Evolutionary conservation across 1,284 basidiomycete species (phyloP).

Genomic region (Cerrena zonata): DNA sequence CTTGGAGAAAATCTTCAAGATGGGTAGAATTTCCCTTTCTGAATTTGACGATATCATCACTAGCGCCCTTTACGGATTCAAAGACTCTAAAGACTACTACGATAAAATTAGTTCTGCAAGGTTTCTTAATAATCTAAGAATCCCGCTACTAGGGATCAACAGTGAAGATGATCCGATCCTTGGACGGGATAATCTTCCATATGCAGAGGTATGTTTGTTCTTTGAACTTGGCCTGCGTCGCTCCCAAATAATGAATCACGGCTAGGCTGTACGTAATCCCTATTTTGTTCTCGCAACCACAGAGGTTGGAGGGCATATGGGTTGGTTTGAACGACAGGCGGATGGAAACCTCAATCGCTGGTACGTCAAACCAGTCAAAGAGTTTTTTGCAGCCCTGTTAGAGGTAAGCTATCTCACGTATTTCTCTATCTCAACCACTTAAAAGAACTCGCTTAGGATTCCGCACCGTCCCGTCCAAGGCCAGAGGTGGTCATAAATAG

Average conservation of each 20-base stretch:
- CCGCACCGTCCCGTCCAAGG: too few relatives aligned
- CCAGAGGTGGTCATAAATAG: not conserved
- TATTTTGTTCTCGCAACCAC: slow-evolving; percentile 23
- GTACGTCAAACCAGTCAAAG: slow-evolving; percentile 21
- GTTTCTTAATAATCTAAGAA: slow-evolving; percentile 13
- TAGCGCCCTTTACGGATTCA: slow-evolving; percentile 20
- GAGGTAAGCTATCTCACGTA: slow-evolving; percentile 12
- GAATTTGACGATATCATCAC: slow-evolving; percentile 19
- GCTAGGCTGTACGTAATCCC: slow-evolving; percentile 15
- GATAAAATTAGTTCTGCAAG: slow-evolving; percentile 17
- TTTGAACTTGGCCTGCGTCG: too few relatives aligned
- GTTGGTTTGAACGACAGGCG: slow-evolving; percentile 20
- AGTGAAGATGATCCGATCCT: slow-evolving; percentile 24
- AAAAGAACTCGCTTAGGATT: too few relatives aligned
- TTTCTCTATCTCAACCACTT: not conserved
- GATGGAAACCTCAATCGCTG: slow-evolving; percentile 18
- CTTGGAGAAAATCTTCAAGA: slow-evolving; percentile 14
- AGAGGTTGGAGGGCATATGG: slow-evolving; percentile 22
- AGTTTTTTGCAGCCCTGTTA: slow-evolving; percentile 21
- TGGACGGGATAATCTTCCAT: slow-evolving; percentile 14
- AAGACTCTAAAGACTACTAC: slow-evolving; percentile 21
- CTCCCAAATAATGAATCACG: too few relatives aligned
- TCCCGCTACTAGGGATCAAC: slow-evolving; percentile 23
- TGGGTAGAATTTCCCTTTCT: slow-evolving; percentile 16
- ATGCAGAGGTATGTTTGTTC: slow-evolving; percentile 8